Evolutionary conservation across 805 yeast genomes (phyloP), one percentile per base, ranked within the genome.

Genomic region (Lachancea waltii): DNA sequence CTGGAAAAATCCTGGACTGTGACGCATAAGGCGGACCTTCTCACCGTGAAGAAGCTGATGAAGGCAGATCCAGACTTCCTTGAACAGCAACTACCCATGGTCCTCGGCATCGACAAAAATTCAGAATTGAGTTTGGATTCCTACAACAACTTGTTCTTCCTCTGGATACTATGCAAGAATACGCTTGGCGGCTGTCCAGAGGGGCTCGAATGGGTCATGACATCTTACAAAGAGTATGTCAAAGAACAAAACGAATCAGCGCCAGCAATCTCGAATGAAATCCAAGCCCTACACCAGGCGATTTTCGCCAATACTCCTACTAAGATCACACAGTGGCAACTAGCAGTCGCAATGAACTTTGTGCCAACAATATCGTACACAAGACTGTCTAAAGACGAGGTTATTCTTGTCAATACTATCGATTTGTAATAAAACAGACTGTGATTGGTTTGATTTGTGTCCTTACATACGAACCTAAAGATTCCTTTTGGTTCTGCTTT

Each of bases 31-130:
- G 18, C 42, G 1, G 34, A 45, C 3, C 60, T 81, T 2, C 45
- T 77, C 9, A 70, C 79, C 1, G 63, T 79, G 40, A 73, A 75
- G 45, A 70, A 64, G 36, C 68, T 77, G 1, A 63, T 64, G 45
- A 74, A 75, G 48, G 62, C 67, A 30, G 89, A 82, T 50, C 44
- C 53, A 3, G 46, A 50, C n/a, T 70, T 77, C 47, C 60, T 64
- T 20, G 68, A 70, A 33, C 53, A 68, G 2, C 54, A 68, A 0
- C 63, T 77, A 42, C 26, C 37, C 13, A 10, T 6, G 7, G 10
- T 26, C 13, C 14, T 34, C 20, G 31, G 20, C 15, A 81, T 81
- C 4, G 59, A 70, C 2, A 49, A 67, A 3, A 59, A 66, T 10
- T 68, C 66, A 38, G 71, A 69, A 9, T 58, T 79, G 4, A 53